A percentile compares a stretch with the other conserved stretches of the same genome.
These are phyloP conservation scores for Baudoinia panamericana DNA, from an alignment of 495 filamentous ascomycete genomes.

Conservation along the genomic window DNA sequence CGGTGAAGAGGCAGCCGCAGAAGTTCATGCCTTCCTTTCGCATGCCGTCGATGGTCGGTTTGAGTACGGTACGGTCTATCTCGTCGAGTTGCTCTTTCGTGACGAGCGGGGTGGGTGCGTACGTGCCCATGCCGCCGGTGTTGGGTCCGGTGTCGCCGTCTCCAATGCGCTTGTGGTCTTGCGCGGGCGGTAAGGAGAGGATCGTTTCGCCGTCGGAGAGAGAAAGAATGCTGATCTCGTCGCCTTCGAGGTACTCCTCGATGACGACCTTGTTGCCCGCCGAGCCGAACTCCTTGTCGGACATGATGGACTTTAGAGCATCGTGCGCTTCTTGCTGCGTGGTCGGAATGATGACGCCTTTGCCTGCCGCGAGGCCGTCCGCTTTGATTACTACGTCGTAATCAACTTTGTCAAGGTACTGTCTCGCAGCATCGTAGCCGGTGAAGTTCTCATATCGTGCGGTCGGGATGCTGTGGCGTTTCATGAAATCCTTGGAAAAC, in stretches of 20 bases:
- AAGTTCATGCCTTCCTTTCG: constrained; percentile 66
- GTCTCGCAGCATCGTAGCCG: constrained; percentile 59
- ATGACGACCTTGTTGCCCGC: constrained; percentile 92
- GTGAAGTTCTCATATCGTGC: constrained; percentile 81
- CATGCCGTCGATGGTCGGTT: constrained; percentile 87
- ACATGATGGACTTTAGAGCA: constrained; percentile 80
- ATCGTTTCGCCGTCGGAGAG: constrained; percentile 87
- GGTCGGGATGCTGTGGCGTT: constrained; percentile 76
- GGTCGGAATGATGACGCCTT: constrained; percentile 78
- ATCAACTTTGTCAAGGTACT: constrained; percentile 59
- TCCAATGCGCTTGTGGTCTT: constrained; percentile 90
- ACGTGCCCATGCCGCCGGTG: constrained; percentile 97
- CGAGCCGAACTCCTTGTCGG: constrained; percentile 69
- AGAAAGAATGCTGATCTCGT: constrained; percentile 81
- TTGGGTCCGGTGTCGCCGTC: constrained; percentile 88
- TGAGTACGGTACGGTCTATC: constrained; percentile 68
- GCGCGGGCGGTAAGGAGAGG: constrained; percentile 73
- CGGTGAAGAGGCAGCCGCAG: constrained; percentile 81
- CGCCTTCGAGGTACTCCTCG: constrained; percentile 83
- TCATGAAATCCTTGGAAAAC: constrained; percentile 98
- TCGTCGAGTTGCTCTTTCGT: constrained; percentile 59
- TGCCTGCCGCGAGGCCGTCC: constrained; percentile 72
- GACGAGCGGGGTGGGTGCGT: constrained; percentile 69
- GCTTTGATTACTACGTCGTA: constrained; percentile 86
- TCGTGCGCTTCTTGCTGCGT: constrained; percentile 68